Conservation (phyloP, 2,329 filamentous ascomycete genomes). For the Colletotrichum sp. region DNA sequence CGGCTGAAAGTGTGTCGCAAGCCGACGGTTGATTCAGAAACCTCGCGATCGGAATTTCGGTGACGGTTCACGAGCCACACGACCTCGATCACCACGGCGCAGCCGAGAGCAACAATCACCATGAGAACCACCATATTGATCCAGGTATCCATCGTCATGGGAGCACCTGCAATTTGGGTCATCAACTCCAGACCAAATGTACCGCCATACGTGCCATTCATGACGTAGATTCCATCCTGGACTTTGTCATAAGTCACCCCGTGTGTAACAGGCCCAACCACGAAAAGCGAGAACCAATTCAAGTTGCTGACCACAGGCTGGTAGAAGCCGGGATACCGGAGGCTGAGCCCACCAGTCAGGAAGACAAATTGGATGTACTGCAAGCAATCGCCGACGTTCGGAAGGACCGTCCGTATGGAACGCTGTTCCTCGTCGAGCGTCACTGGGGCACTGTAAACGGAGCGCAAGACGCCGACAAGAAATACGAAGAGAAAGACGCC, state of each 20-base stretch:
- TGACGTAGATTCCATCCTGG: slow-evolving; percentile 65
- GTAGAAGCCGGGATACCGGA: slow-evolving; percentile 76
- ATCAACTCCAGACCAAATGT: slow-evolving; percentile 66
- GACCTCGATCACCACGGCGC: slow-evolving; percentile 56
- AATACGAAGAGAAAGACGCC: slow-evolving; percentile 24
- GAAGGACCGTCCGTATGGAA: slow-evolving; percentile 18
- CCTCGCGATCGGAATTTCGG: slow-evolving; percentile 49
- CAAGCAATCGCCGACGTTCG: slow-evolving; percentile 58
- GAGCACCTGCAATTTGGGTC: slow-evolving; percentile 72
- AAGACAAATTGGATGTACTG: slow-evolving; percentile 80
- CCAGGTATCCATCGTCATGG: slow-evolving; percentile 68
- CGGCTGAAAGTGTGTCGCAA: slow-evolving; percentile 40
- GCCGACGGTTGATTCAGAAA: background rate
- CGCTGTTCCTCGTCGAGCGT: background rate
- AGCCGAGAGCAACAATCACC: slow-evolving; percentile 57
- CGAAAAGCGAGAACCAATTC: slow-evolving; percentile 73
- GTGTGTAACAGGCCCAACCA: slow-evolving; percentile 39
- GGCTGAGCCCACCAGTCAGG: slow-evolving; percentile 70
- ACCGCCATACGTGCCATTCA: slow-evolving; percentile 66
- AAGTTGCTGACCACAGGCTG: slow-evolving; percentile 72
- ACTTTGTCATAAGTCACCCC: slow-evolving; percentile 30
- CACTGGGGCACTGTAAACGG: slow-evolving; percentile 1
- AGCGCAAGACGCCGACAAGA: slow-evolving; percentile 10
- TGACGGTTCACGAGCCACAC: slow-evolving; percentile 37
- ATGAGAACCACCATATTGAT: slow-evolving; percentile 72